phyloP scores from a whole-genome alignment of 2,329 filamentous ascomycete species.

The Rutstroemia sp. region DNA sequence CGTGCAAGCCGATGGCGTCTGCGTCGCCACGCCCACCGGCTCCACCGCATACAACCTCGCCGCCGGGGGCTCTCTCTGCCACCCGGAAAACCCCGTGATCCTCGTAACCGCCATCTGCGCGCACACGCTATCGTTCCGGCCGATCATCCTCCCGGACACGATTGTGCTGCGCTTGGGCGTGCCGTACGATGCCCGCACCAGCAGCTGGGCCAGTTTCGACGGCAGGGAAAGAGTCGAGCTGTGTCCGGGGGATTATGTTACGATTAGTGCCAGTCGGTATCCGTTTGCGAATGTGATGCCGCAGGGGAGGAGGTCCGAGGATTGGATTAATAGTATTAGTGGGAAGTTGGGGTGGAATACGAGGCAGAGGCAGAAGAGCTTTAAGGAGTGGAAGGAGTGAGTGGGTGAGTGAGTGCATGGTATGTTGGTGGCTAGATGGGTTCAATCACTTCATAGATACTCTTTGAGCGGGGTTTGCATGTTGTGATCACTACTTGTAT shows the following conservation, averaged over 20 bases:
- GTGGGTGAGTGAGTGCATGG: not conserved
- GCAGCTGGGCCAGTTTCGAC: conserved; percentile 97
- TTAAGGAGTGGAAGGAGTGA: conserved; percentile 33
- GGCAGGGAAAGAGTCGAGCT: conserved; percentile 83
- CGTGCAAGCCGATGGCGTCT: conserved; percentile 85
- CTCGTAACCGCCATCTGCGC: conserved; percentile 91
- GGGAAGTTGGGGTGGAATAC: conserved; percentile 78
- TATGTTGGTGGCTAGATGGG: not conserved
- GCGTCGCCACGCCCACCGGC: conserved; percentile 88
- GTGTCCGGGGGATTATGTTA: conserved; percentile 73
- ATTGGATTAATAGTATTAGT: conserved; percentile 77
- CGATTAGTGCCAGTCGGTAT: conserved; percentile 71
- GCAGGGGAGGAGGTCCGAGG: conserved; percentile 60
- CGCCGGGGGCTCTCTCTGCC: conserved; percentile 88
- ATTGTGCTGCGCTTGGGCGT: conserved; percentile 89
- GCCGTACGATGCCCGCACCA: conserved; percentile 85
- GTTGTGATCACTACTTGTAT: not conserved
- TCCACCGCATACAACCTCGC: conserved; percentile 95
- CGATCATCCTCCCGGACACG: conserved; percentile 94
- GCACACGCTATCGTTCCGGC: conserved; percentile 88
- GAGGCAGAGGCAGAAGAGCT: conserved; percentile 65
- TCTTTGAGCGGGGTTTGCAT: not conserved
- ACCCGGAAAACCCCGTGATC: conserved; percentile 95
- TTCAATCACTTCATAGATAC: conserved; percentile 9
- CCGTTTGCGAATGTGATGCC: conserved; percentile 73